phyloP scores from a whole-genome alignment of 768 basidiomycete species.

The Auriscalpium orientale region DNA sequence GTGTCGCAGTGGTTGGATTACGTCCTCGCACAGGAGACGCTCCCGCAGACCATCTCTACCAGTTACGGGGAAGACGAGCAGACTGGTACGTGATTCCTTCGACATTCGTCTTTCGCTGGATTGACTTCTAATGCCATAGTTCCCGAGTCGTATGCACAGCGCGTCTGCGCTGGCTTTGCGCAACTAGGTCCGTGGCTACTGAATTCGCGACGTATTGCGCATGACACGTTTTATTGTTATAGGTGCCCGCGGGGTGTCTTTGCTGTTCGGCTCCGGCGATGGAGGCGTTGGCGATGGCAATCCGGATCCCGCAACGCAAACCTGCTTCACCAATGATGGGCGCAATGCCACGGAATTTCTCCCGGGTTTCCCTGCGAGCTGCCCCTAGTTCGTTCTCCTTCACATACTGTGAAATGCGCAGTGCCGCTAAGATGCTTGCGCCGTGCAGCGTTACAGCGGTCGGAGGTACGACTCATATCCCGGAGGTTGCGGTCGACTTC shows the following conservation, averaged over 20 bases:
- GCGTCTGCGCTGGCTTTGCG: slow-evolving; percentile 54
- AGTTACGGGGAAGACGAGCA: slow-evolving; percentile 71
- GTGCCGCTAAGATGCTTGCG: not conserved
- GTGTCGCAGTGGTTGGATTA: slow-evolving; percentile 54
- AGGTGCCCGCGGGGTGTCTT: slow-evolving; percentile 59
- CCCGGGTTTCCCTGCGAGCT: slow-evolving; percentile 50
- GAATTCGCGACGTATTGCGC: not conserved
- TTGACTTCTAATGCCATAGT: slow-evolving; percentile 27
- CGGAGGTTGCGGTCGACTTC: slow-evolving; percentile 52
- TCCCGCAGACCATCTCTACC: slow-evolving; percentile 59
- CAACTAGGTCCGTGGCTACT: slow-evolving; percentile 39
- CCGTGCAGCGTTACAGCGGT: slow-evolving; percentile 57
- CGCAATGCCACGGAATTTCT: slow-evolving; percentile 45
- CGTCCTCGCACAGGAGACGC: slow-evolving; percentile 35
- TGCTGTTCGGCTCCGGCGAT: slow-evolving; percentile 65
- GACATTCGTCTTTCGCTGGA: slow-evolving; percentile 32
- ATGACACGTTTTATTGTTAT: not conserved
- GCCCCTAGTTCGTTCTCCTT: slow-evolving; percentile 24
- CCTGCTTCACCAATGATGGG: slow-evolving; percentile 54
- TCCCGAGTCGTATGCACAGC: slow-evolving; percentile 44
- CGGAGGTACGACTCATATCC: slow-evolving; percentile 52
- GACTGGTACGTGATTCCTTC: slow-evolving; percentile 34
- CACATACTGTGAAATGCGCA: not conserved
- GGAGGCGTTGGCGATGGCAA: slow-evolving; percentile 63
- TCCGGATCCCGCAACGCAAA: slow-evolving; percentile 41